phyloP scores from a whole-genome alignment of 78 protist species.

The Mantamonas sphyraenae region DNA sequence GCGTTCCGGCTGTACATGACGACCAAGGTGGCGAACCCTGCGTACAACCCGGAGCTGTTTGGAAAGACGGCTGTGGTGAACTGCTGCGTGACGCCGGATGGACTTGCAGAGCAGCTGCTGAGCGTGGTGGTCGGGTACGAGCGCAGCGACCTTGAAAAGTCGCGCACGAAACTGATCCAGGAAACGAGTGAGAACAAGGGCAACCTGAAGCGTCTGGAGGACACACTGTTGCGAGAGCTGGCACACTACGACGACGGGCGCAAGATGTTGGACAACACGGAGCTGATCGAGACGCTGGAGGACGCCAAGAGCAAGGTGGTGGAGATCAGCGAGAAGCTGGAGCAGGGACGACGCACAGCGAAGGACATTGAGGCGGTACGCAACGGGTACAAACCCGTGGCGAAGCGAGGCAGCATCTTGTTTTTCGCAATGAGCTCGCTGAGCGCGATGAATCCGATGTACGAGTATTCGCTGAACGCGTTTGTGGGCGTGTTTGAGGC shows the following conservation, averaged over 20 bases:
- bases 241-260: conserved; percentile 44
- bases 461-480: conserved; percentile 77
- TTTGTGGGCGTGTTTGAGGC: conserved; percentile 63
- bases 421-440: conserved; percentile 62
- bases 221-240: conserved; percentile 69
- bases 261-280: conserved; percentile 72
- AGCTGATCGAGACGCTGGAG: conserved; percentile 70
- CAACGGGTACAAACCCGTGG: conserved; percentile 59
- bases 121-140: conserved; percentile 59
- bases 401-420: conserved; percentile 75
- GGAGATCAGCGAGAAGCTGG: conserved; percentile 58
- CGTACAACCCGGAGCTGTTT: conserved; percentile 65
- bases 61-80: conserved; percentile 71
- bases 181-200: conserved; percentile 37
- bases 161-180: conserved; percentile 38
- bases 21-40: conserved; percentile 73
- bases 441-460: conserved; percentile 64
- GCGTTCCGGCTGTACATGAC: conserved; percentile 68
- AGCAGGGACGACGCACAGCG: conserved; percentile 40
- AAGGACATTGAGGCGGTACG: conserved; percentile 47
- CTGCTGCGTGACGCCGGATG: conserved; percentile 65
- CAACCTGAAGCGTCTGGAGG: conserved; percentile 75
- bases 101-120: conserved; percentile 82
- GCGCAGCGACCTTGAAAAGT: conserved; percentile 46
- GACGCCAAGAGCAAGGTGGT: conserved; percentile 58